phyloP scores from a whole-genome alignment of 1,139 yeast genomes.

The Candida mesenterica region DNA sequence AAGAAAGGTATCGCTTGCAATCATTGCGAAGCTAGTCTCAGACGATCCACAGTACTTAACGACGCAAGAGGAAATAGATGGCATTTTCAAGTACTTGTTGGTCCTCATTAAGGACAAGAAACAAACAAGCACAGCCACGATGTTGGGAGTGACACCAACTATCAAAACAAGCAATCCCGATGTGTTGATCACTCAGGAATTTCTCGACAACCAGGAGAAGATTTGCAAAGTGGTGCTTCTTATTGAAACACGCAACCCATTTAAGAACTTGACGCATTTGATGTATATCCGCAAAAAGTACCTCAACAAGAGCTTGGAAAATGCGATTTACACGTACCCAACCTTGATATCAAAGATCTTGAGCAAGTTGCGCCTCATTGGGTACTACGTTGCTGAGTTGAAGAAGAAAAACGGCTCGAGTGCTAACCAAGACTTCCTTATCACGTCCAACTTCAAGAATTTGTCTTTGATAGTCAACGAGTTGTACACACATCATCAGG shows the following conservation, averaged over 20 bases:
- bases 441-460: constrained; percentile 64
- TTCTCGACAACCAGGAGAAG: constrained; percentile 60
- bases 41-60: constrained; percentile 19
- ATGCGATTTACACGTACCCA: constrained; percentile 69
- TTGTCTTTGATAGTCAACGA: constrained; percentile 72
- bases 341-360: constrained; percentile 63
- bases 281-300: constrained; percentile 54
- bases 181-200: constrained; percentile 33
- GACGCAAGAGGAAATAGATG: constrained; percentile 39
- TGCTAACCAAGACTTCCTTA: constrained; percentile 27
- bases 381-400: constrained; percentile 24
- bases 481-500: constrained; percentile 51
- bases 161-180: constrained; percentile 33
- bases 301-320: constrained; percentile 52
- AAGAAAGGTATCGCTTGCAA: constrained; percentile 41
- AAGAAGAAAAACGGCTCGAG: constrained; percentile 16
- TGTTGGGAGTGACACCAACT: constrained; percentile 37
- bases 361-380: constrained; percentile 56
- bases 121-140: constrained; percentile 33
- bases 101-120: constrained; percentile 37
- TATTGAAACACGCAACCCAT: constrained; percentile 48
- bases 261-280: constrained; percentile 54
- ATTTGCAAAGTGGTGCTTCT: constrained; percentile 71
- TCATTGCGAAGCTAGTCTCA: constrained; percentile 30
- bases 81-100: constrained; percentile 41